Evolutionary conservation across 768 basidiomycete species (phyloP).

Genomic region (Boletus speciosus): DNA sequence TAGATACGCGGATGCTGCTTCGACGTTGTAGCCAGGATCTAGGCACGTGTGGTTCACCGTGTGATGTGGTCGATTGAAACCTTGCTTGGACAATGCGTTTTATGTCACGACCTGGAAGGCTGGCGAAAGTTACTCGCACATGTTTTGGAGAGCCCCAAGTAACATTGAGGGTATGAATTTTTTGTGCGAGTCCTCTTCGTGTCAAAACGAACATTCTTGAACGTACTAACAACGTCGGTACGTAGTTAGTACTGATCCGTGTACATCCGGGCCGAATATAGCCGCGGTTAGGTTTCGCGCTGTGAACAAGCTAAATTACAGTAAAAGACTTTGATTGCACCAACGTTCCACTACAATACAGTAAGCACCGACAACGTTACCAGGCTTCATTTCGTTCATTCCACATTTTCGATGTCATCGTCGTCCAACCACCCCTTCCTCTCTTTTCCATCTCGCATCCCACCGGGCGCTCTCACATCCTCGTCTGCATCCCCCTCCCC

Average conservation of each 20-base stretch:
- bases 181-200: constrained; percentile 2
- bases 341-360: neutral
- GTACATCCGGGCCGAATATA: neutral
- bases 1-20: constrained; percentile 34
- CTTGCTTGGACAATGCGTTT: constrained; percentile 1
- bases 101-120: neutral
- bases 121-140: neutral
- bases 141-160: neutral
- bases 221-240: neutral
- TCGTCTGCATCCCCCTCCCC: constrained; percentile 30
- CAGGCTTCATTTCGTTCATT: constrained; percentile 5
- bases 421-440: constrained; percentile 50
- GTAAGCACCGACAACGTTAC: too few species aligned
- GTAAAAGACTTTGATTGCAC: neutral
- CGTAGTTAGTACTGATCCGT: neutral
- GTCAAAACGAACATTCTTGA: constrained; percentile 5
- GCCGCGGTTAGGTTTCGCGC: neutral
- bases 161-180: neutral
- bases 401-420: constrained; percentile 55
- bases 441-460: constrained; percentile 27
- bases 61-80: constrained; percentile 10
- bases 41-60: neutral
- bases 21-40: constrained; percentile 7
- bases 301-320: too few species aligned
- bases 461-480: constrained; percentile 28